Percentiles rank a stretch among this genome's conserved stretches.
These are phyloP conservation scores for Carnegiea gigantea DNA, from an alignment of 179 eudicot species.

Conservation along the genomic window DNA sequence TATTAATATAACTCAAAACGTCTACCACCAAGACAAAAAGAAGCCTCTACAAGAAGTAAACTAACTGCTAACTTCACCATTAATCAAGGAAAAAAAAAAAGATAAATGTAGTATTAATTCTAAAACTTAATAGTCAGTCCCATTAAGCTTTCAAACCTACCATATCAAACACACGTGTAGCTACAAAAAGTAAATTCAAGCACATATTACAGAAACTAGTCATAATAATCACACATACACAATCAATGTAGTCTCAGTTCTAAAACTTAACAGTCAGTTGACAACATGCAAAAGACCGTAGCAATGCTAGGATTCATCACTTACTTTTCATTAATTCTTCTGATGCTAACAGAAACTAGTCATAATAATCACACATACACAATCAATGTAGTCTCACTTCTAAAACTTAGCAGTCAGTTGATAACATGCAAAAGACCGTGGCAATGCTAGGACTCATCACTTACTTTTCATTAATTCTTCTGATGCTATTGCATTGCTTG, in stretches of 20 bases:
- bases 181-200: too few species aligned
- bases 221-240: not conserved
- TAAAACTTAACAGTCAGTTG: not conserved
- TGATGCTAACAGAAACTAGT: slow-evolving; percentile 35
- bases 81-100: too few species aligned
- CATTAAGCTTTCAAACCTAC: too few species aligned
- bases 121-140: too few species aligned
- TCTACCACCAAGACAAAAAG: too few species aligned
- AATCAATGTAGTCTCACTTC: not conserved
- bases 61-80: too few species aligned
- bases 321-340: slow-evolving; percentile 65
- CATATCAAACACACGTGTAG: too few species aligned
- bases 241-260: not conserved
- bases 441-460: slow-evolving; percentile 13
- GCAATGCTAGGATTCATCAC: slow-evolving; percentile 14
- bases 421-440: not conserved
- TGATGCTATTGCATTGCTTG: slow-evolving; percentile 70
- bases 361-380: not conserved
- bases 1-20: too few species aligned
- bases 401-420: not conserved
- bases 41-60: too few species aligned
- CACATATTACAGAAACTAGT: too few species aligned
- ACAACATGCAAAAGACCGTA: not conserved
- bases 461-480: slow-evolving; percentile 66
- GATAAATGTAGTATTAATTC: too few species aligned